phyloP scores from a whole-genome alignment of 108 stramenopile genomes.

The Pseudonitzschia delicatissima region DNA sequence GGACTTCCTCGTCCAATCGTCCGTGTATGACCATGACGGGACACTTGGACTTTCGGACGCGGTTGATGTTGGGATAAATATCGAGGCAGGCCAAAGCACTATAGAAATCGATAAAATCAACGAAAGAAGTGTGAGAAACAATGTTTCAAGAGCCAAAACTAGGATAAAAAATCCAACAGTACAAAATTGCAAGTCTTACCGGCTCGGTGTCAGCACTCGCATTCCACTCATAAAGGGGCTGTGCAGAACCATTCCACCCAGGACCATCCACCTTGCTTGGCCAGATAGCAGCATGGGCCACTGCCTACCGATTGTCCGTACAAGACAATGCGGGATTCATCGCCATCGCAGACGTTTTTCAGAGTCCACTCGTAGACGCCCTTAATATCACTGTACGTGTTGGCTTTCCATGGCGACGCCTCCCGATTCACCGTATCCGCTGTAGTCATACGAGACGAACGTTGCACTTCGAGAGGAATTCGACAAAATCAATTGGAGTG shows the following conservation, averaged over 20 bases:
- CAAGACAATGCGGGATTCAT: slow-evolving; percentile 58
- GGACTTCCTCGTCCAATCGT: slow-evolving; percentile 76
- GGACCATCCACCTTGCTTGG: slow-evolving; percentile 40
- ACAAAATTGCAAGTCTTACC: slow-evolving; percentile 29
- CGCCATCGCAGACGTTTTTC: slow-evolving; percentile 35
- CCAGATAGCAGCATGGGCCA: slow-evolving; percentile 78
- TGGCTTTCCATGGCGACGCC: slow-evolving; percentile 77
- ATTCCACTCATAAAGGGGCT: slow-evolving; percentile 86
- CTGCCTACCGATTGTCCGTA: slow-evolving; percentile 91
- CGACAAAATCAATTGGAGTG: slow-evolving; percentile 56
- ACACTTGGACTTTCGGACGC: slow-evolving; percentile 71
- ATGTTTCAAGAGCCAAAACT: background rate
- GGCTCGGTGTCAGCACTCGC: slow-evolving; percentile 82
- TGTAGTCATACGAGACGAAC: slow-evolving; percentile 85
- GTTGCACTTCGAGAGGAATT: slow-evolving; percentile 62
- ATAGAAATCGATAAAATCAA: background rate
- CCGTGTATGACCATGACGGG: slow-evolving; percentile 89
- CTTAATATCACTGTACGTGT: slow-evolving; percentile 81
- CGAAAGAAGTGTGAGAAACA: background rate
- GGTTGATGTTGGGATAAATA: slow-evolving; percentile 87
- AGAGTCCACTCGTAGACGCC: slow-evolving; percentile 74
- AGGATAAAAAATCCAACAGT: background rate
- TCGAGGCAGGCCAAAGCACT: slow-evolving; percentile 78
- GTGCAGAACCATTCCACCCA: slow-evolving; percentile 82
- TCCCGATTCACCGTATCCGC: slow-evolving; percentile 81